Evolutionary conservation across 208 protist species (phyloP).

Genomic region (Naegleria lovaniensis): DNA sequence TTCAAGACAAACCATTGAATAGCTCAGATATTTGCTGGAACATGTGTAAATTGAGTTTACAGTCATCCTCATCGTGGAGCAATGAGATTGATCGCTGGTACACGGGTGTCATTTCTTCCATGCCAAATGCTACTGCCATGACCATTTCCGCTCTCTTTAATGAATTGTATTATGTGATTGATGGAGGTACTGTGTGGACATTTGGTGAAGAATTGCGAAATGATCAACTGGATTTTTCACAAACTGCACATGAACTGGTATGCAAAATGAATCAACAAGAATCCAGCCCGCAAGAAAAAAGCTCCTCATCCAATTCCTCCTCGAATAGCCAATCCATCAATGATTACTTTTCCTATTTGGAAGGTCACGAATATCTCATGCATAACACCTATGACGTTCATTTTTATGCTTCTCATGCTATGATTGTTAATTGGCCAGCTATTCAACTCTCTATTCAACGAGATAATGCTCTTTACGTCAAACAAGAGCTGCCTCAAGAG

Average conservation of each 20-base stretch:
- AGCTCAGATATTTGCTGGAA: background rate
- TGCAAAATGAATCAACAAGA: too few relatives aligned
- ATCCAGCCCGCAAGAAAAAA: too few relatives aligned
- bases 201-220: constrained; percentile 25
- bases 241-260: background rate
- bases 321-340: constrained; percentile 10
- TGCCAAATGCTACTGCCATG: constrained; percentile 31
- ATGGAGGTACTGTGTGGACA: constrained; percentile 54
- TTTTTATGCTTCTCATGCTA: constrained; percentile 58
- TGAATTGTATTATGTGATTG: constrained; percentile 55
- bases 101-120: constrained; percentile 2
- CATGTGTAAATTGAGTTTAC: background rate
- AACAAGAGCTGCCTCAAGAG: constrained; percentile 28
- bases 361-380: constrained; percentile 56
- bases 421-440: constrained; percentile 49
- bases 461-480: constrained; percentile 36
- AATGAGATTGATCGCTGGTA: background rate
- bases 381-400: constrained; percentile 66
- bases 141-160: constrained; percentile 65
- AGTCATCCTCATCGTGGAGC: too few relatives aligned
- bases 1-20: background rate
- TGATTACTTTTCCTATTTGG: constrained; percentile 42
- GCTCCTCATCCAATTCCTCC: background rate
- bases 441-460: constrained; percentile 48
- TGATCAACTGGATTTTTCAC: too few relatives aligned